These are phyloP conservation scores for Clonostachys rosea DNA, from an alignment of 2,329 filamentous ascomycete species.

Conservation along the genomic window DNA sequence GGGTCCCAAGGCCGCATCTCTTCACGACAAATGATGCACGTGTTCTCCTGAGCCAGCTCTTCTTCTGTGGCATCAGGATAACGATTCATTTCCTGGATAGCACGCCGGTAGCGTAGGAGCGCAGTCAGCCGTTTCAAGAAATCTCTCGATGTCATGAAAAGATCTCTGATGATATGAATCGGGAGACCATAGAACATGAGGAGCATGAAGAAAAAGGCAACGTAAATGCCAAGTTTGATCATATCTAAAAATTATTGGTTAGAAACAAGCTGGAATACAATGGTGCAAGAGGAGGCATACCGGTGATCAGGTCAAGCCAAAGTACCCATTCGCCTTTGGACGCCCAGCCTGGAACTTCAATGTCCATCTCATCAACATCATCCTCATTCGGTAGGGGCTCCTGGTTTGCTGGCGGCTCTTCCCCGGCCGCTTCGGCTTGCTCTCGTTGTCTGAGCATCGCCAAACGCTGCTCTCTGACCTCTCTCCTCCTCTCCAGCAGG, in stretches of 20 bases:
- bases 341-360: slow-evolving; percentile 95
- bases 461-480: slow-evolving; percentile 57
- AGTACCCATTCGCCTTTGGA: slow-evolving; percentile 91
- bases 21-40: slow-evolving; percentile 96
- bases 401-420: slow-evolving; percentile 48
- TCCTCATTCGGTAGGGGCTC: slow-evolving; percentile 59
- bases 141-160: slow-evolving; percentile 89
- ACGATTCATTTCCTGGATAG: slow-evolving; percentile 89
- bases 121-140: slow-evolving; percentile 88
- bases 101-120: slow-evolving; percentile 84
- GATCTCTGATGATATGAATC: slow-evolving; percentile 92
- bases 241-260: slow-evolving; percentile 56
- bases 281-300: slow-evolving; percentile 37
- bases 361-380: slow-evolving; percentile 86
- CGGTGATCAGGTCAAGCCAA: slow-evolving; percentile 77
- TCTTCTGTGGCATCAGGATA: slow-evolving; percentile 89
- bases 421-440: slow-evolving; percentile 41
- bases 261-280: neutral
- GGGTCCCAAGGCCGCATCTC: slow-evolving; percentile 82
- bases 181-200: slow-evolving; percentile 92
- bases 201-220: slow-evolving; percentile 89
- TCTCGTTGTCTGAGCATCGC: slow-evolving; percentile 45
- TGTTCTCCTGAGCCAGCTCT: slow-evolving; percentile 81
- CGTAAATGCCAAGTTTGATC: slow-evolving; percentile 83
- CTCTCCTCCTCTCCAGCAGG: slow-evolving; percentile 61